Conservation (phyloP, 2,329 filamentous ascomycete species). For the Fusarium sp. region DNA sequence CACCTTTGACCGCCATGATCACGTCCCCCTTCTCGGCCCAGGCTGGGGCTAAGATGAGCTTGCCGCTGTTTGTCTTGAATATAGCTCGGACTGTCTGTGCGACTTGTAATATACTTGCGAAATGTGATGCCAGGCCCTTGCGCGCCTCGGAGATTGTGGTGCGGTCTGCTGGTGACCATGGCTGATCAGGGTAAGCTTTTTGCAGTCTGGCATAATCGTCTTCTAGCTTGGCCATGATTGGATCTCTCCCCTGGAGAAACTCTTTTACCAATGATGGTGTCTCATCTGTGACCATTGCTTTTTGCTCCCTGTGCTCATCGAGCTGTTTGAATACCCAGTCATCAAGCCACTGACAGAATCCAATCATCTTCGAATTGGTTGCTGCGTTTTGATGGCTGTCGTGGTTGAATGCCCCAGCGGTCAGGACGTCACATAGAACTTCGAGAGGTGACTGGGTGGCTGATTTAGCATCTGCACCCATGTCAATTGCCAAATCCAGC, state of each 20-base stretch:
- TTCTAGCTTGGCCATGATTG: background rate
- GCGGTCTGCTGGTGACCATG: background rate
- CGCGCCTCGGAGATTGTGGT: background rate
- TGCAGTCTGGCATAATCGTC: background rate
- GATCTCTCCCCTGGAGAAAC: background rate
- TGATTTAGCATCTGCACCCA: background rate
- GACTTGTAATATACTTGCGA: background rate
- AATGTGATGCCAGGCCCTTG: background rate
- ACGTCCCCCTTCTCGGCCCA: conserved; percentile 8
- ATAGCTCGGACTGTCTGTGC: conserved; percentile 9
- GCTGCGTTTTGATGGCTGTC: too few relatives aligned
- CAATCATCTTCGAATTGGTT: background rate
- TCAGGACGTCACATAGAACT: background rate
- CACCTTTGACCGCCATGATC: conserved; percentile 7
- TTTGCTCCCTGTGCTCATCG: background rate
- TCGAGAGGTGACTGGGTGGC: background rate
- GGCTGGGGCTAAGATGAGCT: background rate
- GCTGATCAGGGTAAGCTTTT: background rate
- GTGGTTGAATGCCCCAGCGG: background rate
- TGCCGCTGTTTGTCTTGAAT: background rate
- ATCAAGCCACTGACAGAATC: background rate
- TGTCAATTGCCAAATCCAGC: background rate
- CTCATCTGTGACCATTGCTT: background rate
- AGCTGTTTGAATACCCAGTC: background rate
- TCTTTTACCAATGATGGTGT: background rate